Evolutionary conservation across 2,329 filamentous ascomycete species (phyloP).

Genomic region (Xylogone sp.): DNA sequence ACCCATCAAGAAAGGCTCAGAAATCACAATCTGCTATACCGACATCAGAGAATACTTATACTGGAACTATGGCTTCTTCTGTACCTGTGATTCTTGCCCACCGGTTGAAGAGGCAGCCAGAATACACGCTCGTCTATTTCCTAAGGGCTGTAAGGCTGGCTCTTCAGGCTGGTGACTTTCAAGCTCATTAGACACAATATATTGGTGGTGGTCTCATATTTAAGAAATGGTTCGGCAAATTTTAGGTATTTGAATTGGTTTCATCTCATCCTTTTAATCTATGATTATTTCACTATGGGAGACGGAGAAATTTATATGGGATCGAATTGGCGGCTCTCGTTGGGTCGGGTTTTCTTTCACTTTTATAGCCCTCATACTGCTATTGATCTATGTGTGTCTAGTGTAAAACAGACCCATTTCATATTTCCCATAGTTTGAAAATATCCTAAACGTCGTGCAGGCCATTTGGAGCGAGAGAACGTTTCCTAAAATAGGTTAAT

Average conservation of each 20-base stretch:
- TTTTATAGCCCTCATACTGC: too few relatives aligned
- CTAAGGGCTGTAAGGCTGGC: background rate
- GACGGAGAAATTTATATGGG: too few relatives aligned
- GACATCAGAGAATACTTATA: constrained; percentile 34
- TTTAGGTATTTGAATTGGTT: background rate
- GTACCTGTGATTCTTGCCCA: constrained; percentile 44
- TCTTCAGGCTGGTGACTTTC: background rate
- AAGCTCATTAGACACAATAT: too few relatives aligned
- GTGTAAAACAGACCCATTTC: too few relatives aligned
- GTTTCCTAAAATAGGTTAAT: too few relatives aligned
- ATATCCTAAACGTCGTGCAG: too few relatives aligned
- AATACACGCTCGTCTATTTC: background rate
- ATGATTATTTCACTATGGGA: too few relatives aligned
- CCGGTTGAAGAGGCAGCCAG: background rate
- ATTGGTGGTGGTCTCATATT: background rate
- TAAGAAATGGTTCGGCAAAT: background rate
- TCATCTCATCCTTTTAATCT: background rate
- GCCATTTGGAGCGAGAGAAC: too few relatives aligned
- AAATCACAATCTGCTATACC: constrained; percentile 50
- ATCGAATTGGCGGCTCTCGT: too few relatives aligned
- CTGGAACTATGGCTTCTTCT: constrained; percentile 48
- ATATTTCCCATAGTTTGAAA: too few relatives aligned
- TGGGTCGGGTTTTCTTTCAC: too few relatives aligned
- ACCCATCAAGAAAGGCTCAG: constrained; percentile 38
- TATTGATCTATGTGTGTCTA: too few relatives aligned